phyloP scores from a whole-genome alignment of 2,329 filamentous ascomycete genomes.

The Hirsutella minnesotensis region DNA sequence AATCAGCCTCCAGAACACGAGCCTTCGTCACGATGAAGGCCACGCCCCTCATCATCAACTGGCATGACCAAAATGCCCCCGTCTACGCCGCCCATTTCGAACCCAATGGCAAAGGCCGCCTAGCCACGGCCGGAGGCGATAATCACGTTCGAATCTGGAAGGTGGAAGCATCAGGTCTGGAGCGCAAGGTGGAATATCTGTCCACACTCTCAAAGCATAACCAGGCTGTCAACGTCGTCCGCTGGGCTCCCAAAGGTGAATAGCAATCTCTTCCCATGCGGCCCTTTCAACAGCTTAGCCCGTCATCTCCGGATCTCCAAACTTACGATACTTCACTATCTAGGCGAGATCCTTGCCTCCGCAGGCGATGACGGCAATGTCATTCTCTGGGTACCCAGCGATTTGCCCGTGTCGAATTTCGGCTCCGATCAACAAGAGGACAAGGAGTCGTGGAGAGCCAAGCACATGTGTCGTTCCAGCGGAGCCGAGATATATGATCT shows the following conservation, averaged over 20 bases:
- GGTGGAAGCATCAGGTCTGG: constrained; percentile 72
- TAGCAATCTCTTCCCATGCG: no score
- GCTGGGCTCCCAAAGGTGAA: constrained; percentile 86
- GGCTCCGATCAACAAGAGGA: constrained; percentile 82
- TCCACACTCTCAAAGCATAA: constrained; percentile 89
- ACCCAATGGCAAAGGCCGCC: constrained; percentile 75
- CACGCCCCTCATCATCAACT: constrained; percentile 90
- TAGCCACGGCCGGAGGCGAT: constrained; percentile 91
- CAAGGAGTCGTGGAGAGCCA: constrained; percentile 92
- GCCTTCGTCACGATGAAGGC: constrained; percentile 66
- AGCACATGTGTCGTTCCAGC: constrained; percentile 93
- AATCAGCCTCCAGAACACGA: constrained; percentile 12
- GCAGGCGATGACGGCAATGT: constrained; percentile 97
- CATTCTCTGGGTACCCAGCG: constrained; percentile 87
- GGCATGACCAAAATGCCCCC: constrained; percentile 94
- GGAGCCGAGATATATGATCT: constrained; percentile 96
- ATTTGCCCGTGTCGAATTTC: constrained; percentile 56
- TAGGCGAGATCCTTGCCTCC: constrained; percentile 86
- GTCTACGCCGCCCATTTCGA: constrained; percentile 98
- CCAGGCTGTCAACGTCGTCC: constrained; percentile 94
- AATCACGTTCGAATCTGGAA: constrained; percentile 96
- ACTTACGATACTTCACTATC: constrained; percentile 5
- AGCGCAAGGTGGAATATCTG: constrained; percentile 81
- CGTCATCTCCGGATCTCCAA: no score
- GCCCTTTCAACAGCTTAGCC: no score